phyloP scores from a whole-genome alignment of 179 eudicot genomes.

The Beta macrorhiza region DNA sequence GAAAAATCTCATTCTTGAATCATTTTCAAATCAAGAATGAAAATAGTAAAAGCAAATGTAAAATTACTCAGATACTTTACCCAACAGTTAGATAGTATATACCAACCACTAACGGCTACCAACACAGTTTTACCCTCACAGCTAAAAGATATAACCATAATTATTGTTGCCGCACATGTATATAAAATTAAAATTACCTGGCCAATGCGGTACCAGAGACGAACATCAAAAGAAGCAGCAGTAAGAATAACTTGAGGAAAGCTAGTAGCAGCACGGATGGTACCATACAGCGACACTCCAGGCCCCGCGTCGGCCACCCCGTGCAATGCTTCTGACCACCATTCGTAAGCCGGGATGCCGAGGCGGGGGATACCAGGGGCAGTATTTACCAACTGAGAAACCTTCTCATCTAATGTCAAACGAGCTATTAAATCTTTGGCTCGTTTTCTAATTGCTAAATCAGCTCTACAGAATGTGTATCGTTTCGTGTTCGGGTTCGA shows the following conservation, averaged over 20 bases:
- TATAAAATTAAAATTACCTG: conserved; percentile 39
- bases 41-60: too few relatives aligned
- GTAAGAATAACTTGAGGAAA: conserved; percentile 87
- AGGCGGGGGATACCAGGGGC: conserved; percentile 72
- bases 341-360: conserved; percentile 69
- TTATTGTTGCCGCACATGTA: too few relatives aligned
- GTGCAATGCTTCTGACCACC: conserved; percentile 97
- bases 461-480: conserved; percentile 47
- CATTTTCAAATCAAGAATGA: background rate
- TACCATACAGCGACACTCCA: conserved; percentile 41
- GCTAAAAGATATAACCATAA: too few relatives aligned
- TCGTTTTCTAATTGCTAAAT: conserved; percentile 38
- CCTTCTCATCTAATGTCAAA: conserved; percentile 75
- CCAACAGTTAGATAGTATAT: too few relatives aligned
- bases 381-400: conserved; percentile 51
- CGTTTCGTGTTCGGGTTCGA: conserved; percentile 41
- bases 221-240: conserved; percentile 75
- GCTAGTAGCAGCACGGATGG: conserved; percentile 50
- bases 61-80: too few relatives aligned
- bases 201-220: conserved; percentile 79
- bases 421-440: conserved; percentile 54
- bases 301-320: conserved; percentile 67
- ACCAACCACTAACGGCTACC: too few relatives aligned
- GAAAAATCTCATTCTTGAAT: background rate
- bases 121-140: too few relatives aligned